Evolutionary conservation across 306 rosid genomes (phyloP), one percentile per base, ranked within the genome.

Genomic region (Begonia fuchsioides): DNA sequence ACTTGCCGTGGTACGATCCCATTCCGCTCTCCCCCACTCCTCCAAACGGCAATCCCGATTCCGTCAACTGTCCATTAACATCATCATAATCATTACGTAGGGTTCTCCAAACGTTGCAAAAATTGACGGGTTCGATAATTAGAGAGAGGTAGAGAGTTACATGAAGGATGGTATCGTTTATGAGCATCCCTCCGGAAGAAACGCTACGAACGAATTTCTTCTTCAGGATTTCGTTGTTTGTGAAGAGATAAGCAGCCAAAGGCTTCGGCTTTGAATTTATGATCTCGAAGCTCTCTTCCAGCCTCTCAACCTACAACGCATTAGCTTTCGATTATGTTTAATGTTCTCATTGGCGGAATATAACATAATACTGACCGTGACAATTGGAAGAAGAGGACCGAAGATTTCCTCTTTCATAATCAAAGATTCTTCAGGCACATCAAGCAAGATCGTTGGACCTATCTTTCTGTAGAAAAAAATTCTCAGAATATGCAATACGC

Each of bases 21-120:
- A 81, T 85, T 52, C 95, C 95, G 66, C 95, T 85, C 70, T 85
- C 95, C 60, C 69, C 95, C 2, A 85, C 87, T 54, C 95, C 95
- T 68, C 95, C 95, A 49, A 85, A 85, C 13, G 95, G 95, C 55
- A 85, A 68, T 6, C 93, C 84, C 0, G 43, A 46, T 13, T 64
- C 55, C n/a, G 73, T 77, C 51, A 80, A 76, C 94, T 84, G 75
- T 69, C 63, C 13, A 14, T 13, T 32, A 26, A 50, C 43, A 39
- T 49, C 40, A 16, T 26, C 7, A 4, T 8, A 1, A 3, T 20
- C 5, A 2, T 40, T 40, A 40, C n/a, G n/a, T n/a, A n/a, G n/a
- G n/a, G n/a, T 40, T 12, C 12, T 10, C 13, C 6, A 44, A 8
- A 15, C 13, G 16, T 13, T 15, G 14, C 1, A 35, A 13, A 10